Base-by-base conservation (phyloP, 352 stramenopile species). In the Pythium graminicola region DNA sequence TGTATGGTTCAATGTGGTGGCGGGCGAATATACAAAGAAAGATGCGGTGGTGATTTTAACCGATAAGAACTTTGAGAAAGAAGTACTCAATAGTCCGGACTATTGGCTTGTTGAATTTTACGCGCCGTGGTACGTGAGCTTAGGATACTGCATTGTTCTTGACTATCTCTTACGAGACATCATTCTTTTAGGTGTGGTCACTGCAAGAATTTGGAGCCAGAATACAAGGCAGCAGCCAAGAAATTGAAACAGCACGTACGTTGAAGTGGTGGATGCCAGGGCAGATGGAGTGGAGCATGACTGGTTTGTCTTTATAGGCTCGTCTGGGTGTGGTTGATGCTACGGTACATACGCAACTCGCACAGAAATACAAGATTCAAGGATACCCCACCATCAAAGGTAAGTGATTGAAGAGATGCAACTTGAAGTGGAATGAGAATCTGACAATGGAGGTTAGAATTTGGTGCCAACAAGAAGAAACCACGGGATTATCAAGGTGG, bases 21-120 rank as follows among this genome's bases (percentile, higher is more conserved):
- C 36, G 27, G 62, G 24, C 23, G 72, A 81, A 16, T 89, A 89
- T 42, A 57, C 60, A 0, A 65, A 72, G 2, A 79, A 70, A 19
- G 73, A 81, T 51, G 69, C 65, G 16, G 78, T 92, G 14, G 72
- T 84, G 54, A 64, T 88, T 20, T 73, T 92, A 27, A 89, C 78
- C 29, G 76, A 86, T 13, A 78, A 88, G 55, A 92, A 89, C 62
- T 92, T 89, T 58, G 76, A 92, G 53, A 83, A 86, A 47, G 70
- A 86, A 39, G 78, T 92, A 50, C 71, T 92, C 36, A 64, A 89
- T 50, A 90, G 81, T 50, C 29, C 71, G 5, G 78, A 79, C 13
- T 72, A 94, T 61, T 98, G 89, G 89, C 47, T 98, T n/a, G 88
- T 98, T 17, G 86, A 98, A 67, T 98, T 98, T 60, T 97, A 96